Evolutionary conservation across 1,284 basidiomycete genomes (phyloP).

Genomic region (Veloporphyrellus conicus): DNA sequence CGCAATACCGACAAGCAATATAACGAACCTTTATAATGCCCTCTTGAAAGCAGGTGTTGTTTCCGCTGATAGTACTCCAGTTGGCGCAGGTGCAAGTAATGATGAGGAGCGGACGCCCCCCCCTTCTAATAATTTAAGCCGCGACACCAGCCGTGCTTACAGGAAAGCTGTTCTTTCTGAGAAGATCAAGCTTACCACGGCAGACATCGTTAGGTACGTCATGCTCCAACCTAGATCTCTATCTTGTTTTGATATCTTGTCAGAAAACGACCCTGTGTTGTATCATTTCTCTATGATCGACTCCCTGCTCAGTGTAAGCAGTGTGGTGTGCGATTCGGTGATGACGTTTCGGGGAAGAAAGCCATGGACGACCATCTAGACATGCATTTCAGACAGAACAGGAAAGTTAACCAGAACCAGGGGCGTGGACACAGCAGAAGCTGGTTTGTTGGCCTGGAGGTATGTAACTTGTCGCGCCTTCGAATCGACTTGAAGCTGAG

Average conservation of each 20-base stretch:
- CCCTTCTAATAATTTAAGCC: constrained; percentile 37
- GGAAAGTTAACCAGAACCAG: constrained; percentile 78
- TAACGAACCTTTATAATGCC: constrained; percentile 59
- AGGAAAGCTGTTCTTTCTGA: constrained; percentile 67
- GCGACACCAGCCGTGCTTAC: constrained; percentile 63
- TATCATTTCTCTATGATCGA: constrained; percentile 68
- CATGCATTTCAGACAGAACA: constrained; percentile 95
- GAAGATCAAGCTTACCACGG: constrained; percentile 62
- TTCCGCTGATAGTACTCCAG: constrained; percentile 49
- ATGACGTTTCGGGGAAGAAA: constrained; percentile 68
- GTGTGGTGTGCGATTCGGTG: constrained; percentile 85
- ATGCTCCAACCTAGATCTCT: constrained; percentile 5
- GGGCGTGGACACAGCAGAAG: constrained; percentile 87
- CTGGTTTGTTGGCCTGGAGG: constrained; percentile 86
- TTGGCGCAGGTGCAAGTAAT: constrained; percentile 43
- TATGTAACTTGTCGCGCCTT: constrained; percentile 31
- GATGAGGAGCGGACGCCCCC: constrained; percentile 39
- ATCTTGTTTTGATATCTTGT: constrained; percentile 9
- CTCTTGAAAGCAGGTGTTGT: constrained; percentile 74
- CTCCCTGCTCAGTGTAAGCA: constrained; percentile 88
- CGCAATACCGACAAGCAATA: constrained; percentile 38
- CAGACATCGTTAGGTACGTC: constrained; percentile 71
- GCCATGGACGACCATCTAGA: constrained; percentile 88
- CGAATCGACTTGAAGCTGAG: constrained; percentile 14
- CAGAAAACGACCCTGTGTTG: constrained; percentile 61